Percentiles rank a stretch among this genome's conserved stretches.
Conservation (phyloP, 106 monocot species). For the Vanilla planifolia region DNA sequence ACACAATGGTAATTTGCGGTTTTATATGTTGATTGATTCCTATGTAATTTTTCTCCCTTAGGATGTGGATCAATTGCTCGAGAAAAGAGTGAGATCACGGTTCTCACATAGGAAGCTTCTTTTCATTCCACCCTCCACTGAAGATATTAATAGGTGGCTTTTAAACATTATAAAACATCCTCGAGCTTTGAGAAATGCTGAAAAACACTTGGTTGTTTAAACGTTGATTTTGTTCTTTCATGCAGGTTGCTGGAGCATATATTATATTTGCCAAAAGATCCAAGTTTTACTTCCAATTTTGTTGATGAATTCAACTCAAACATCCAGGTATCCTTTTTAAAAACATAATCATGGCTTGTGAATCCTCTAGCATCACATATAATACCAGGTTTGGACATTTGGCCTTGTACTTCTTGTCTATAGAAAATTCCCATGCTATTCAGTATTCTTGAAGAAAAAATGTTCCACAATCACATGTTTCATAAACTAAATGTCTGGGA, state of each 20-base stretch:
- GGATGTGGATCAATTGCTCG: conserved; percentile 92
- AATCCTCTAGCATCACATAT: too few species aligned
- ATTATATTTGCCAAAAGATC: conserved; percentile 58
- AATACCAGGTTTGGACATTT: too few species aligned
- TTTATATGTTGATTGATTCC: background rate
- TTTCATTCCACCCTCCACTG: conserved; percentile 53
- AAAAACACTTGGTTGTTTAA: conserved; percentile 4
- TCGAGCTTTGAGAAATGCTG: background rate
- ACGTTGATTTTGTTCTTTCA: background rate
- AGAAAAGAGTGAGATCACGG: conserved; percentile 95
- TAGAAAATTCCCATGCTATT: too few species aligned
- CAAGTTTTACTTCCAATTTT: conserved; percentile 40
- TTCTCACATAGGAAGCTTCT: conserved; percentile 88
- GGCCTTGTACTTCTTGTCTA: too few species aligned
- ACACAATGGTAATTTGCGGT: too few species aligned
- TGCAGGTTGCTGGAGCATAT: conserved; percentile 76
- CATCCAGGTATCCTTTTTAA: conserved; percentile 59
- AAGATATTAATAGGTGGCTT: conserved; percentile 49
- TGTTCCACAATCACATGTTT: too few species aligned
- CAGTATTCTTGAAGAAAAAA: too few species aligned
- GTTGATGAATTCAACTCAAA: conserved; percentile 68
- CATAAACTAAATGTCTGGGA: too few species aligned
- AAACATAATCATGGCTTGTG: background rate
- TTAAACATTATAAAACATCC: background rate
- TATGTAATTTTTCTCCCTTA: conserved; percentile 13